Percentiles rank a stretch among this genome's conserved stretches.
Conservation (phyloP, 345 rosid species). For the Aegle marmelos region DNA sequence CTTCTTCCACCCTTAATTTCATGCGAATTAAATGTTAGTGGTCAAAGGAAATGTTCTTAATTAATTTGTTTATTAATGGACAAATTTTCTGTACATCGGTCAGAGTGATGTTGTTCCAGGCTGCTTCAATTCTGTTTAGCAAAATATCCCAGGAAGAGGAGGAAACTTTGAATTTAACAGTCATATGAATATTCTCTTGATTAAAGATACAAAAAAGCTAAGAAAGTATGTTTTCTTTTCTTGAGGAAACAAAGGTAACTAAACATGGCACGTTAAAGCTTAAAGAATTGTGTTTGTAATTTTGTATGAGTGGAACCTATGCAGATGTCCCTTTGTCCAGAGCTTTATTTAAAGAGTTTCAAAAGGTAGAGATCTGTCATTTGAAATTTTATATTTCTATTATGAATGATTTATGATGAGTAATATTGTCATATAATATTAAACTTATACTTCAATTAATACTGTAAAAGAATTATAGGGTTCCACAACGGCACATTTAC, state of each 20-base stretch:
- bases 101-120: background rate
- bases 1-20: conserved; percentile 19
- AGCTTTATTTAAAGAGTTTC: conserved; percentile 24
- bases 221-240: conserved; percentile 36
- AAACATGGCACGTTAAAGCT: conserved; percentile 31
- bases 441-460: no score
- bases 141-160: background rate
- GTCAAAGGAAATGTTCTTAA: conserved; percentile 1
- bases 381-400: background rate
- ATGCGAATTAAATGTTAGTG: background rate
- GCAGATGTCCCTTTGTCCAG: conserved; percentile 33
- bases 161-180: conserved; percentile 3
- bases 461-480: no score
- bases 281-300: conserved; percentile 6
- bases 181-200: conserved; percentile 4
- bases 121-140: background rate
- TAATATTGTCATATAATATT: no score
- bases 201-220: background rate
- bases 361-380: background rate
- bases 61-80: background rate
- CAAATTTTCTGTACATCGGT: background rate
- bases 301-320: conserved; percentile 13
- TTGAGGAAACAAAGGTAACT: conserved; percentile 15
- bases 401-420: background rate
- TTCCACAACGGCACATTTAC: no score